Conservation (phyloP, 2,329 filamentous ascomycete species). For the Scolecobasidium constrictum region DNA sequence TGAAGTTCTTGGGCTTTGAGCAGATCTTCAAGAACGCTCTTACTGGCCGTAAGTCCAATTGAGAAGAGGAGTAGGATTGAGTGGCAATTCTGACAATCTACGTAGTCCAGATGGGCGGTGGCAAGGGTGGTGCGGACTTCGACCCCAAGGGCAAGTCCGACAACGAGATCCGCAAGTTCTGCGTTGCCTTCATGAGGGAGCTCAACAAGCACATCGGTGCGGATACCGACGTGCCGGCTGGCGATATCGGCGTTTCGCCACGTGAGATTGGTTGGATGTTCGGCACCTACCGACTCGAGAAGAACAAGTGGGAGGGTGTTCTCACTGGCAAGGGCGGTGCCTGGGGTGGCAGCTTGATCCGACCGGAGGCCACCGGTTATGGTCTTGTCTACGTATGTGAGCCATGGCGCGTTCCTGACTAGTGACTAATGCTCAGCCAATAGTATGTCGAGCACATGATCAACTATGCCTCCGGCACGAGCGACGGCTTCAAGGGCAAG, state of each 20-base stretch:
- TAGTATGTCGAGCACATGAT: constrained; percentile 92
- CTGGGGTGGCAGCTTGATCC: constrained; percentile 91
- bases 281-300: constrained; percentile 79
- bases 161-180: constrained; percentile 95
- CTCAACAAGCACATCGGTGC: constrained; percentile 92
- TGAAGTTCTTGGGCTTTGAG: constrained; percentile 98
- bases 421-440: not conserved
- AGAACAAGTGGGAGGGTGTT: constrained; percentile 90
- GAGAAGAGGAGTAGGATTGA: not conserved
- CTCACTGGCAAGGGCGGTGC: constrained; percentile 85
- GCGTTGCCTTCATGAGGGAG: constrained; percentile 91
- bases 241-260: constrained; percentile 87
- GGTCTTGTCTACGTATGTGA: constrained; percentile 73
- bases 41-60: constrained; percentile 62
- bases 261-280: constrained; percentile 94
- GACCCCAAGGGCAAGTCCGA: constrained; percentile 98
- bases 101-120: constrained; percentile 84
- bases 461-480: constrained; percentile 64
- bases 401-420: not conserved
- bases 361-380: constrained; percentile 93
- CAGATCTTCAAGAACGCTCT: constrained; percentile 99
- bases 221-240: constrained; percentile 90
- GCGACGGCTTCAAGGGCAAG: constrained; percentile 81
- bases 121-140: constrained; percentile 96
- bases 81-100: not conserved